phyloP scores from a whole-genome alignment of 176 grass and related monocot species.

The Juncus inflexus region DNA sequence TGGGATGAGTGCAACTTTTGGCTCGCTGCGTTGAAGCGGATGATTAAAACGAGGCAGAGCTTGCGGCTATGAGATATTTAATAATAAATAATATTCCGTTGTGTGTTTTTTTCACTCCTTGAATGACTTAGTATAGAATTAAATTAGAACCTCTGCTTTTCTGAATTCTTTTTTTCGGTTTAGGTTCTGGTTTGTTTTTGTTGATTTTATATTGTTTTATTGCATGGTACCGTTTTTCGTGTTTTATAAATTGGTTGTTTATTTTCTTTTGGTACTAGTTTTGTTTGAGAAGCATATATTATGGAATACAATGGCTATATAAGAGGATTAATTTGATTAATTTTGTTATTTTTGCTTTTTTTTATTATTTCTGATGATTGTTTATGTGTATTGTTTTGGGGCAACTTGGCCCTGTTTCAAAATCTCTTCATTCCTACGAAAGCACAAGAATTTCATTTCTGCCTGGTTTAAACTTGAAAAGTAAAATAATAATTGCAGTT shows the following conservation, averaged over 20 bases:
- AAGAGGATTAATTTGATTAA: not conserved
- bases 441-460: no score
- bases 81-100: conserved; percentile 2
- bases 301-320: conserved; percentile 22
- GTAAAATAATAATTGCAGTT: no score
- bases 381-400: not conserved
- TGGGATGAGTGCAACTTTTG: conserved; percentile 99
- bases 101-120: conserved; percentile 14
- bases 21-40: conserved; percentile 83
- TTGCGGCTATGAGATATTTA: conserved; percentile 45
- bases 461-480: no score
- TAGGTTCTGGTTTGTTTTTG: conserved; percentile 8
- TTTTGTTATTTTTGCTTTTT: not conserved
- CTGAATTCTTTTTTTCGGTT: conserved; percentile 1
- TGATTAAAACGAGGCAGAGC: conserved; percentile 86
- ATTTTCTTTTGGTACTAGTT: not conserved
- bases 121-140: conserved; percentile 24
- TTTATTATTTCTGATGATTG: not conserved
- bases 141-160: conserved; percentile 18
- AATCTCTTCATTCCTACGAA: no score
- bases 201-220: conserved; percentile 2
- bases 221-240: conserved; percentile 1
- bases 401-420: not conserved
- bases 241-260: conserved; percentile 23
- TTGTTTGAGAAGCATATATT: not conserved